Conservation (phyloP, 2,329 filamentous ascomycete species). For the Xylariomycetidae sp. region DNA sequence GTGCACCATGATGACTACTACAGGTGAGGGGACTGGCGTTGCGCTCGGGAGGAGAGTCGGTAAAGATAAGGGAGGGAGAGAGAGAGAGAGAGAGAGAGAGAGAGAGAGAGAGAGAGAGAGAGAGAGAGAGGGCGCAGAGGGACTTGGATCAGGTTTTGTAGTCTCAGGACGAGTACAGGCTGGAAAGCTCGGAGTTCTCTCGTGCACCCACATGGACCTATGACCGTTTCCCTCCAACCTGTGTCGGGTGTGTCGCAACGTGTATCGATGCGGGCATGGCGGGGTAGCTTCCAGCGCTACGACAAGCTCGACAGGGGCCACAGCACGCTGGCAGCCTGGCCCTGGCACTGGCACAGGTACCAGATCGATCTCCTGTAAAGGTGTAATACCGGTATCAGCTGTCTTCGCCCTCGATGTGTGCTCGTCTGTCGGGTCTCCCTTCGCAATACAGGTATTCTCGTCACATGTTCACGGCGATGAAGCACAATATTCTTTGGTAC, state of each 20-base stretch:
- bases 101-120: neutral
- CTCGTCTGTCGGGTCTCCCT: no score
- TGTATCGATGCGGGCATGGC: neutral
- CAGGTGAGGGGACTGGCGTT: neutral
- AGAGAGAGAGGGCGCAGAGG: neutral
- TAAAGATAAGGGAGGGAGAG: neutral
- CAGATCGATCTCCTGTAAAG: no score
- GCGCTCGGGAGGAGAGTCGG: neutral
- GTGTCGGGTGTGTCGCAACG: neutral
- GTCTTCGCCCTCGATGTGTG: no score
- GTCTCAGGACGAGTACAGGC: neutral
- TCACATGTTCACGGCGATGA: no score
- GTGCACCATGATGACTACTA: conserved; percentile 42
- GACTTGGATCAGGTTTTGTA: neutral
- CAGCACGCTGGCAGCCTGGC: neutral
- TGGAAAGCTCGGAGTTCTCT: no score
- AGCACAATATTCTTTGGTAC: no score
- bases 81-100: neutral
- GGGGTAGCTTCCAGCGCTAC: no score
- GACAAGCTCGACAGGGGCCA: conserved; percentile 1
- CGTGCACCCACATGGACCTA: neutral
- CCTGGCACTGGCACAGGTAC: no score
- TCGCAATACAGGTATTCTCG: no score
- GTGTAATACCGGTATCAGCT: no score
- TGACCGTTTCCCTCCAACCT: neutral